Evolutionary conservation across 129 eudicot genomes (phyloP).

Genomic region (Scalesia atractyloides): DNA sequence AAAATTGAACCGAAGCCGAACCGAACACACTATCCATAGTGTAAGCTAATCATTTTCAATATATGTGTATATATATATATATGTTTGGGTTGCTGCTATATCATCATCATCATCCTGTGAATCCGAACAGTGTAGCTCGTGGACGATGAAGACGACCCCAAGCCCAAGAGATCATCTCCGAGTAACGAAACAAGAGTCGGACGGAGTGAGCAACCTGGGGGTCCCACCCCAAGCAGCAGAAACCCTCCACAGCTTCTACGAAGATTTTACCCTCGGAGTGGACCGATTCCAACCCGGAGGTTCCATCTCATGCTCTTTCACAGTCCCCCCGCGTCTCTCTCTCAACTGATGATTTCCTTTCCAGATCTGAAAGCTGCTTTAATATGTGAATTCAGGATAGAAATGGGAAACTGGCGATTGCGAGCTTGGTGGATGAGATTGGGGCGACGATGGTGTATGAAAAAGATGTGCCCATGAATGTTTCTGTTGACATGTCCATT

Average conservation of each 20-base stretch:
- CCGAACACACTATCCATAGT: too few species aligned
- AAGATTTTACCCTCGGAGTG: conserved; percentile 26
- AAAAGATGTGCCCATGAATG: conserved; percentile 38
- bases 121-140: too few species aligned
- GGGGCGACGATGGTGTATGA: conserved; percentile 39
- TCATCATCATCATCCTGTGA: too few species aligned
- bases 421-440: conserved; percentile 38
- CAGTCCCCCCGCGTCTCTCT: conserved; percentile 39
- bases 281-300: conserved; percentile 33
- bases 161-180: conserved; percentile 23
- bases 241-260: conserved; percentile 35
- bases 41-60: too few species aligned
- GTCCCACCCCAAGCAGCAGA: conserved; percentile 19
- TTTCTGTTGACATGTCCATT: conserved; percentile 42
- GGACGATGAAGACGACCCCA: too few species aligned
- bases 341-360: not conserved
- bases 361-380: too few species aligned
- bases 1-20: too few species aligned
- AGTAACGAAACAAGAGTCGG: conserved; percentile 24
- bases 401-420: conserved; percentile 45
- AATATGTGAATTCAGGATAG: conserved; percentile 33
- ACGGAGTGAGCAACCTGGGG: conserved; percentile 21
- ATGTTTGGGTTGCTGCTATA: too few species aligned
- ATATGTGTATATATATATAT: too few species aligned
- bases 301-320: conserved; percentile 40